Evolutionary conservation across 192 early-diverging fungal species (phyloP).

Genomic region (Gaertneriomyces sp.): DNA sequence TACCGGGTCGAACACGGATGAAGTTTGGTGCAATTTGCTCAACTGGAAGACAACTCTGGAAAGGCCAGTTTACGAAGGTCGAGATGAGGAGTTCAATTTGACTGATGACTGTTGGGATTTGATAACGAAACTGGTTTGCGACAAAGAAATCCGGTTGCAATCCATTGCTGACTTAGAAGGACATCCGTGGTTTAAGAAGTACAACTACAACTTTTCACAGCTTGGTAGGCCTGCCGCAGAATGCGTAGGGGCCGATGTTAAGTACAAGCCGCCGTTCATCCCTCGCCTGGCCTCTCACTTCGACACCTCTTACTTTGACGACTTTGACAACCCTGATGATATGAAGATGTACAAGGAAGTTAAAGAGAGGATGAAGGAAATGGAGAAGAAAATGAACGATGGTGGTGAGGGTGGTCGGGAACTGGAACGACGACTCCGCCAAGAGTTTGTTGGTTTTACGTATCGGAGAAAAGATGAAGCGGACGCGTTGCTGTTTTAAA

Average conservation of each 20-base stretch:
- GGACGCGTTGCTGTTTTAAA: neutral
- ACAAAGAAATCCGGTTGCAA: conserved; percentile 22
- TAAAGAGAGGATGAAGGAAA: conserved; percentile 34
- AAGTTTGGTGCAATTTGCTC: conserved; percentile 83
- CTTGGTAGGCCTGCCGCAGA: no score
- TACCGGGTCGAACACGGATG: conserved; percentile 60
- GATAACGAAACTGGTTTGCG: conserved; percentile 48
- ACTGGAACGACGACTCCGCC: conserved; percentile 19
- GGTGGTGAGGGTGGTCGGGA: conserved; percentile 15
- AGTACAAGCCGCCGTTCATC: conserved; percentile 40
- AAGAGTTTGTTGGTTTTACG: conserved; percentile 55
- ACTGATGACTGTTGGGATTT: conserved; percentile 75
- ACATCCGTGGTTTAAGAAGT: conserved; percentile 44
- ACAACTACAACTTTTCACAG: conserved; percentile 29
- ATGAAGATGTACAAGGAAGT: conserved; percentile 60
- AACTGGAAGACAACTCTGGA: conserved; percentile 74
- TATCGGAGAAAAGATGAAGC: conserved; percentile 20
- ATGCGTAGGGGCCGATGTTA: neutral
- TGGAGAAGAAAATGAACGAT: conserved; percentile 13
- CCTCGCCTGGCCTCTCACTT: conserved; percentile 33
- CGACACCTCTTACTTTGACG: conserved; percentile 60
- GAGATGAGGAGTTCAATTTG: conserved; percentile 75
- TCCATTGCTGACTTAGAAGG: conserved; percentile 13
- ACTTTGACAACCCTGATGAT: conserved; percentile 46
- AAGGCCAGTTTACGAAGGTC: conserved; percentile 72